These are phyloP conservation scores for Russula griseocarnosa DNA, from an alignment of 768 basidiomycete species.

Conservation along the genomic window DNA sequence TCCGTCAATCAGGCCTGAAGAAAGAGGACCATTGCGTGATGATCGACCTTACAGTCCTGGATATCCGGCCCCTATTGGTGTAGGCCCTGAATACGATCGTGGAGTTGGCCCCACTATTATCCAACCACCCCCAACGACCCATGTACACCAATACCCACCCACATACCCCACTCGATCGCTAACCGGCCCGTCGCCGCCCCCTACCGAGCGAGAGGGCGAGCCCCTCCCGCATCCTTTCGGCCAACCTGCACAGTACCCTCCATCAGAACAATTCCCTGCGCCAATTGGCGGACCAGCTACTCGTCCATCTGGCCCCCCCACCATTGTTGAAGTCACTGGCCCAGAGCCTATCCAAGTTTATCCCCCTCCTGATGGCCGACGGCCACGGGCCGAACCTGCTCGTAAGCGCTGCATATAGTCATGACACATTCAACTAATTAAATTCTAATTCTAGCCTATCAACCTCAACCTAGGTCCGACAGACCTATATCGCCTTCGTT, in stretches of 20 bases:
- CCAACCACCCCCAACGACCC: slow-evolving; percentile 1
- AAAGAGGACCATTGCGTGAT: slow-evolving; percentile 2
- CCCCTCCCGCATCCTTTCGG: slow-evolving; percentile 17
- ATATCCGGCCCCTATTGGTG: slow-evolving; percentile 5
- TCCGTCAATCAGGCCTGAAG: slow-evolving; percentile 4
- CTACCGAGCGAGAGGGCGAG: slow-evolving; percentile 6
- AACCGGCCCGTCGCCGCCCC: neutral
- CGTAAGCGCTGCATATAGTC: slow-evolving; percentile 11
- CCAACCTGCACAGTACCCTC: slow-evolving; percentile 5
- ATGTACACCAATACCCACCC: slow-evolving; percentile 7
- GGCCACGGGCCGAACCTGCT: slow-evolving; percentile 6
- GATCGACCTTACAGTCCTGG: neutral
- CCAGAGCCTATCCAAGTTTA: slow-evolving; percentile 17
- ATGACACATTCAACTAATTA: neutral
- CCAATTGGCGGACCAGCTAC: slow-evolving; percentile 9
- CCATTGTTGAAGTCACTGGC: slow-evolving; percentile 22
- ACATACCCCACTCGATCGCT: slow-evolving; percentile 10
- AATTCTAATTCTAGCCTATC: slow-evolving; percentile 5
- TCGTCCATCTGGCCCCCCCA: slow-evolving; percentile 16
- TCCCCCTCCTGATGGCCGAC: slow-evolving; percentile 7
- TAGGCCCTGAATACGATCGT: slow-evolving; percentile 8
- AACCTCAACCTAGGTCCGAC: slow-evolving; percentile 15
- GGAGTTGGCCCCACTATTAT: slow-evolving; percentile 2
- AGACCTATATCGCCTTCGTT: slow-evolving; percentile 4
- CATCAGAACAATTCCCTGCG: slow-evolving; percentile 7